Conservation (phyloP, 2,329 filamentous ascomycete species). For the Escovopsis sp. region DNA sequence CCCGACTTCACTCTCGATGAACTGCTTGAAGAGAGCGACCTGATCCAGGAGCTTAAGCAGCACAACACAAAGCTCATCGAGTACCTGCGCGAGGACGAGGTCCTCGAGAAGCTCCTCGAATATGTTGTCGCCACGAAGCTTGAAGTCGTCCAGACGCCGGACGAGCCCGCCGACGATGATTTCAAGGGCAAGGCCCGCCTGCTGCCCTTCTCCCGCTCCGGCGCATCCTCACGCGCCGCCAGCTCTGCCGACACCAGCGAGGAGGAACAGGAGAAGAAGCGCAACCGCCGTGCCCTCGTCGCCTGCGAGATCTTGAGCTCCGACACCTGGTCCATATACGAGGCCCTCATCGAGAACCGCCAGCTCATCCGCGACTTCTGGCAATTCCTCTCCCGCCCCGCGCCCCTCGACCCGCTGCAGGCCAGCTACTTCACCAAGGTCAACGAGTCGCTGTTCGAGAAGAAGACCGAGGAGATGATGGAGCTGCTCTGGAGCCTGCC, state of each 20-base stretch:
- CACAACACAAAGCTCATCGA: constrained; percentile 97
- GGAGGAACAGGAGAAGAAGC: constrained; percentile 77
- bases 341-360: constrained; percentile 77
- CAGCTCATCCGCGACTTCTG: constrained; percentile 72
- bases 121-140: constrained; percentile 77
- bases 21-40: constrained; percentile 84
- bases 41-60: constrained; percentile 95
- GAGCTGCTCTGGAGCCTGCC: constrained; percentile 74
- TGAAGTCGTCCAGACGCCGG: constrained; percentile 37
- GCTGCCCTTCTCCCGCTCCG: constrained; percentile 35
- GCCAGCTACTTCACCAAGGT: constrained; percentile 98
- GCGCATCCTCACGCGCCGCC: constrained; percentile 36
- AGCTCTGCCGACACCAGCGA: constrained; percentile 35
- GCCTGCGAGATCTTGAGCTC: constrained; percentile 88
- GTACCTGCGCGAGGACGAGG: constrained; percentile 75
- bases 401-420: constrained; percentile 81
- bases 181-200: constrained; percentile 30
- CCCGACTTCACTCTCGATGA: constrained; percentile 92
- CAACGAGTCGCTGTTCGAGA: constrained; percentile 93
- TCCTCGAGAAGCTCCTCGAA: constrained; percentile 72
- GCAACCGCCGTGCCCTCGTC: constrained; percentile 86
- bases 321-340: constrained; percentile 93
- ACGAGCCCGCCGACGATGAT: constrained; percentile 36
- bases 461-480: constrained; percentile 96
- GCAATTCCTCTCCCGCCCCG: constrained; percentile 71